phyloP scores from a whole-genome alignment of 129 eudicot species.

The Centrapalus pauciflorus region DNA sequence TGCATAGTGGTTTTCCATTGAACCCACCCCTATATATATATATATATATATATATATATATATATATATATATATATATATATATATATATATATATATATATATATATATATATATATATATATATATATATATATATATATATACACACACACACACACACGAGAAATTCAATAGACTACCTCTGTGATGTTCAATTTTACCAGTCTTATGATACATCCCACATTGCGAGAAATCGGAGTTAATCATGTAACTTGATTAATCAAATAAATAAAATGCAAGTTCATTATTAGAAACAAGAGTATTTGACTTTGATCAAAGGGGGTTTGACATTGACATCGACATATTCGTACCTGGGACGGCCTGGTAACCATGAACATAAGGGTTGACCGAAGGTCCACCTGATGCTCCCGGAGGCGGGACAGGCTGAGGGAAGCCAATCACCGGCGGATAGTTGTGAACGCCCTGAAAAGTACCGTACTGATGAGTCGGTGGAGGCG shows the following conservation, averaged over 20 bases:
- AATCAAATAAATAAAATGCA: neutral
- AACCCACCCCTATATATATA: too few relatives aligned
- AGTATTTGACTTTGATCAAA: constrained; percentile 2
- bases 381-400: constrained; percentile 44
- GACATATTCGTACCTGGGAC: constrained; percentile 51
- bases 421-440: constrained; percentile 87
- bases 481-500: constrained; percentile 40
- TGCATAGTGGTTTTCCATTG: too few relatives aligned
- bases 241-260: neutral
- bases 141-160: too few relatives aligned
- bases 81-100: too few relatives aligned
- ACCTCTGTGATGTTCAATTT: neutral
- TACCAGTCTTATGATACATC: neutral
- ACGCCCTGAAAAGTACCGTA: constrained; percentile 95
- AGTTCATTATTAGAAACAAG: neutral
- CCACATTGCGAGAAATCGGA: constrained; percentile 7
- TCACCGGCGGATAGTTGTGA: constrained; percentile 57
- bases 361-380: constrained; percentile 75
- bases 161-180: neutral
- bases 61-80: too few relatives aligned
- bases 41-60: too few relatives aligned
- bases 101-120: too few relatives aligned
- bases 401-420: constrained; percentile 74
- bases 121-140: too few relatives aligned
- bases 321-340: constrained; percentile 6